These are phyloP conservation scores for Tolypocladium tundrense DNA, from an alignment of 2,329 filamentous ascomycete genomes.

Conservation along the genomic window DNA sequence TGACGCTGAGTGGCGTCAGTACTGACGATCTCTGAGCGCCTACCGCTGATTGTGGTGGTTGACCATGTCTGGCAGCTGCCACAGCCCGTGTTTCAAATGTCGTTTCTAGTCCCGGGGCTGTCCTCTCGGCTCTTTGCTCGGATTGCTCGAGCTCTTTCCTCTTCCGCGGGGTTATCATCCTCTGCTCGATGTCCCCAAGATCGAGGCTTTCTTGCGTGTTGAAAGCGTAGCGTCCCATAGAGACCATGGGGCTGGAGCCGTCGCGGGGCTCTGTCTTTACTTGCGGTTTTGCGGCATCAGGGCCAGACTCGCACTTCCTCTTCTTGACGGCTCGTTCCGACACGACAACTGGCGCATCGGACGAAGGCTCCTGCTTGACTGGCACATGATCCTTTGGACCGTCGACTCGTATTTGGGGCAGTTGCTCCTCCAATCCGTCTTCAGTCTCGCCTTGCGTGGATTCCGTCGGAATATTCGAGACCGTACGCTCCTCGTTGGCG, in stretches of 20 bases:
- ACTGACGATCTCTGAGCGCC: constrained; percentile 14
- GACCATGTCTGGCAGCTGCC: constrained; percentile 11
- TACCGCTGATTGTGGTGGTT: constrained; percentile 1
- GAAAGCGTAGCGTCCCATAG: constrained; percentile 12
- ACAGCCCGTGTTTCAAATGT: constrained; percentile 8
- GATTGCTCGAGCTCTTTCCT: constrained; percentile 14
- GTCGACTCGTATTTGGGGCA: constrained; percentile 11
- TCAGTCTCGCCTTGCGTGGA: constrained; percentile 17
- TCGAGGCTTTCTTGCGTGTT: constrained; percentile 48
- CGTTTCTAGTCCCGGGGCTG: constrained; percentile 1
- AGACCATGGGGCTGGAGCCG: constrained; percentile 18
- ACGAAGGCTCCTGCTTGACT: constrained; percentile 44
- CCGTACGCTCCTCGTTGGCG: not conserved
- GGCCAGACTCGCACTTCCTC: constrained; percentile 23
- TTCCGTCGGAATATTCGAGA: constrained; percentile 11
- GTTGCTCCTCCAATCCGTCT: constrained; percentile 11
- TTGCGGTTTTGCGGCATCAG: constrained; percentile 15
- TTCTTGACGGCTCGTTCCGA: constrained; percentile 40
- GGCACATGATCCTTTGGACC: constrained; percentile 3
- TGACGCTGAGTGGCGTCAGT: constrained; percentile 27
- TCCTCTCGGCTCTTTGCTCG: not conserved
- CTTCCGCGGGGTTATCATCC: constrained; percentile 25
- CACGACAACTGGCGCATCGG: constrained; percentile 39
- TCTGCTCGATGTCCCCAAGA: constrained; percentile 27
- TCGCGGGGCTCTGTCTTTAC: constrained; percentile 31